Percentiles rank a stretch among this genome's conserved stretches.
phyloP scores from a whole-genome alignment of 2,329 filamentous ascomycete species.

The Lasiodiplodia gonubiensis region DNA sequence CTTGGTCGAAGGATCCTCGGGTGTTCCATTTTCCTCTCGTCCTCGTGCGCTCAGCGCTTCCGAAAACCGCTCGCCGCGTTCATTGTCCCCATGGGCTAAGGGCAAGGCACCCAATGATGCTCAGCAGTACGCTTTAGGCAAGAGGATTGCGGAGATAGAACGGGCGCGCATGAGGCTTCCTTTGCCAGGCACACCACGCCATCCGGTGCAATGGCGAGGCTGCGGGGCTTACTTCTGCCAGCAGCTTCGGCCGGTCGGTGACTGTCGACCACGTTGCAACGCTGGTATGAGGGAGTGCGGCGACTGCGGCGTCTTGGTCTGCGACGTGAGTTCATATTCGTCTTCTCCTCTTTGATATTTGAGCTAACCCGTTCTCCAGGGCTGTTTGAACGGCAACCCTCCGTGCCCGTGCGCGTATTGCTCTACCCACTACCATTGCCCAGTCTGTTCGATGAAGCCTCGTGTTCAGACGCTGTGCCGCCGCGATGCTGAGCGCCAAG shows the following conservation, averaged over 20 bases:
- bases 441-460: constrained; percentile 43
- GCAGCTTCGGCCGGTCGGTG: constrained; percentile 45
- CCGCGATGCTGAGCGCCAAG: constrained; percentile 23
- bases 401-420: constrained; percentile 48
- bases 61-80: constrained; percentile 42
- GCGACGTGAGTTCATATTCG: constrained; percentile 44
- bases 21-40: constrained; percentile 39
- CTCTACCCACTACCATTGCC: constrained; percentile 48
- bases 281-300: constrained; percentile 46
- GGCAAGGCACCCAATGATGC: constrained; percentile 35
- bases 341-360: background rate
- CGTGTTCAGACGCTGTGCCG: constrained; percentile 43
- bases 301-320: constrained; percentile 48
- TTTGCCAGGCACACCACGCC: constrained; percentile 46
- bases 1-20: background rate
- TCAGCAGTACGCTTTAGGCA: constrained; percentile 19
- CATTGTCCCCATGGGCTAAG: constrained; percentile 37
- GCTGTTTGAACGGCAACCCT: constrained; percentile 40
- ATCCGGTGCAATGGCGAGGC: constrained; percentile 52
- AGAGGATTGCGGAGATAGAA: constrained; percentile 21
- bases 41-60: constrained; percentile 47
- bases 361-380: constrained; percentile 32
- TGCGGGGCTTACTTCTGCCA: constrained; percentile 52
- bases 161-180: constrained; percentile 34
- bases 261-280: constrained; percentile 45